Evolutionary conservation across 1,284 basidiomycete genomes (phyloP), one percentile per base, ranked within the genome.

Genomic region (Ganoderma lingzhi): DNA sequence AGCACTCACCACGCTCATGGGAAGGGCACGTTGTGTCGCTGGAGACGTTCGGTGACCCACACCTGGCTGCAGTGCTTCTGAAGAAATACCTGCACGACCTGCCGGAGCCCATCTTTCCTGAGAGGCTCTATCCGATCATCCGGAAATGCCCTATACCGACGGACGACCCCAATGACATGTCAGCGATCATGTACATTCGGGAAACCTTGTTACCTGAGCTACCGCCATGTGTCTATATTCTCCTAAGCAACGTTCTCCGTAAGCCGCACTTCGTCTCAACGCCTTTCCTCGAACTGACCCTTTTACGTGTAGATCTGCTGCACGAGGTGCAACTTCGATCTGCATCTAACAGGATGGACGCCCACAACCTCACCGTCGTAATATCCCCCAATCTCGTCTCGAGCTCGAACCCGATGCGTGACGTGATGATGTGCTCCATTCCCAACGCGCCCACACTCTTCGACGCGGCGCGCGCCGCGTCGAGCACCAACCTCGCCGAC

Each of bases 81-180:
- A 96, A 96, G 83, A 94, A 94, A 76, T 96, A 92, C 76, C 80
- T 96, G 23, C 87, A 93, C 39, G 92, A 94, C 77, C 83, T 96
- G 2, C 93, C 93, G 0, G 84, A 88, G 58, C 92, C 95, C 2
- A 80, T 94, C 19, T 93, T 96, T 73, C 86, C 91, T 0, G 91
- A 93, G 76, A 78, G 76, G 12, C 77, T 91, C 23, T 96, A 96
- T 77, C 82, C 87, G 3, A 66, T 84, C 37, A 90, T 96, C 51
- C 84, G 85, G 45, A 84, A 86, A 65, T 96, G 95, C 79, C 94
- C 95, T 10, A 70, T 78, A 23, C 84, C 88, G 14, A 84, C 85
- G 8, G 81, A 79, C 63, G 85, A 91, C 70, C 82, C 87, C 8
- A 80, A 81, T 1, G 90, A 93, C 73, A 82, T 90, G 79, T 78